Conservation (phyloP, 331 rosid species). For the Malus hybrid region DNA sequence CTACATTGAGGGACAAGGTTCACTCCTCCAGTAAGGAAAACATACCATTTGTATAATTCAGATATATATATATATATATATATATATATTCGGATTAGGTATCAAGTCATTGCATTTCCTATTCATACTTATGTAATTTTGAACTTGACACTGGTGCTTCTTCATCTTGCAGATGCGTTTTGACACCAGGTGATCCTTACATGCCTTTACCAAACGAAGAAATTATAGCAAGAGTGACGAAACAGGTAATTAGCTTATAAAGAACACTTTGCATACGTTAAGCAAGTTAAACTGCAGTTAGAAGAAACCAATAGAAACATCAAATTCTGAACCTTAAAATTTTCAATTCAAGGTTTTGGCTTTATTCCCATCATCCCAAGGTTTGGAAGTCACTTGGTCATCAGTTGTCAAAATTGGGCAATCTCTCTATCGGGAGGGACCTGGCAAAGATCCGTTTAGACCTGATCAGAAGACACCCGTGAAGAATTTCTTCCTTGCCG, state of each 20-base stretch:
- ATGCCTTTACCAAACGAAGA: conserved; percentile 88
- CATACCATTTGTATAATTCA: not conserved
- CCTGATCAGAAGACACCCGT: conserved; percentile 95
- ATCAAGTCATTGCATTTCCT: not conserved
- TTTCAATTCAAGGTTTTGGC: conserved; percentile 43
- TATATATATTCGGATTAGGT: no score
- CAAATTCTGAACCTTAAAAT: not conserved
- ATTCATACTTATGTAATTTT: not conserved
- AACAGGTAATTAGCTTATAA: conserved; percentile 52
- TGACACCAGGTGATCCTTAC: conserved; percentile 98
- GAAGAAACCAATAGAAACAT: not conserved
- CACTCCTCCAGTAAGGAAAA: conserved; percentile 81
- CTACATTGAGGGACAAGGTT: conserved; percentile 94
- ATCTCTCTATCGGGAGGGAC: conserved; percentile 90
- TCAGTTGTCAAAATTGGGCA: conserved; percentile 93
- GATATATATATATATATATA: no score
- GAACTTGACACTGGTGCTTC: not conserved
- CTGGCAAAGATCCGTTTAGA: conserved; percentile 94
- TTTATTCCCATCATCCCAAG: conserved; percentile 92
- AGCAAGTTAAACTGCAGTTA: not conserved
- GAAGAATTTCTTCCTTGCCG: conserved; percentile 87
- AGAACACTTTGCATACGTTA: not conserved
- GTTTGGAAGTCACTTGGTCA: conserved; percentile 92
- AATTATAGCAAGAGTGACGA: conserved; percentile 74
- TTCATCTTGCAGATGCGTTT: conserved; percentile 67